Percentiles rank a stretch among this genome's conserved stretches.
Conservation (phyloP, 345 rosid genomes). For the Clausena lansium region DNA sequence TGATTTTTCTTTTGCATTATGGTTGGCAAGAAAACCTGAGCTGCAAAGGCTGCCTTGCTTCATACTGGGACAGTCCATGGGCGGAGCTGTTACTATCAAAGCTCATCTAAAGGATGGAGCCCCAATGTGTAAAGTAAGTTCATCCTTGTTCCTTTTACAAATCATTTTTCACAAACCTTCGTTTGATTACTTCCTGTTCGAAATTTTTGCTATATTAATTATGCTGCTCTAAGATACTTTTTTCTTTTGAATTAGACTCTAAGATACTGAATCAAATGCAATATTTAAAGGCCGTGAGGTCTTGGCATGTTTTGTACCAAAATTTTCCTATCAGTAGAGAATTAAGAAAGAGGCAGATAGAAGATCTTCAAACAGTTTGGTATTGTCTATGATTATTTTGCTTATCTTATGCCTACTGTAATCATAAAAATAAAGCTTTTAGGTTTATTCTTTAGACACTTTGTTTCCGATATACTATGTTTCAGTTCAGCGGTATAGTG, state of each 20-base stretch:
- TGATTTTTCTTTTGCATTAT: slow-evolving; percentile 12
- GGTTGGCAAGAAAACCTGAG: slow-evolving; percentile 60
- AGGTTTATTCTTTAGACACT: not conserved
- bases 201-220: not conserved
- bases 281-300: not conserved
- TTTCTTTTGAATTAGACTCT: too few relatives aligned
- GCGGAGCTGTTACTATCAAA: slow-evolving; percentile 90
- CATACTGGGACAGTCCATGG: slow-evolving; percentile 93
- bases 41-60: slow-evolving; percentile 66
- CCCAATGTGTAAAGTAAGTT: slow-evolving; percentile 91
- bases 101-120: slow-evolving; percentile 78
- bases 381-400: not conserved
- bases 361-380: not conserved
- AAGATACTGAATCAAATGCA: not conserved
- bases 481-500: not conserved
- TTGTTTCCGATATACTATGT: not conserved
- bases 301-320: not conserved
- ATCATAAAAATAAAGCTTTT: not conserved
- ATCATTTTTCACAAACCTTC: slow-evolving; percentile 7
- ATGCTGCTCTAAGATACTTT: too few relatives aligned
- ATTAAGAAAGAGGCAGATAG: not conserved
- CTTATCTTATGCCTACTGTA: not conserved
- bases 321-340: not conserved
- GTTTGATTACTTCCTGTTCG: not conserved
- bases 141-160: slow-evolving; percentile 1